Conservation (phyloP, 306 rosid genomes). For the Fragaria ananassa region DNA sequence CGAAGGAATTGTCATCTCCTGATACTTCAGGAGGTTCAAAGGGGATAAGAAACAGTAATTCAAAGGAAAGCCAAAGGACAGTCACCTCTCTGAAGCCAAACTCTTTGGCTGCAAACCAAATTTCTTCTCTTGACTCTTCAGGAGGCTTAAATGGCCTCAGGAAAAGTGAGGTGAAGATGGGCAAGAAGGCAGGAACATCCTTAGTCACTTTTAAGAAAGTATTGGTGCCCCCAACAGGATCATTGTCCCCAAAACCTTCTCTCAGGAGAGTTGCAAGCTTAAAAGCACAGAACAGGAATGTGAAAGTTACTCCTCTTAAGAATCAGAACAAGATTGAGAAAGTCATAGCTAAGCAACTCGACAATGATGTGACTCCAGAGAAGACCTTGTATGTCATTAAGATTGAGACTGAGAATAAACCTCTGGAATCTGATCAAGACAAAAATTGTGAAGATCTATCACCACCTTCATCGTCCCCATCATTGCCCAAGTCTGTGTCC, state of each 20-base stretch:
- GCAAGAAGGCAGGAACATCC: constrained; percentile 32
- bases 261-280: constrained; percentile 37
- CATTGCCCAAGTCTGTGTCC: constrained; percentile 34
- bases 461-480: constrained; percentile 20
- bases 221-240: constrained; percentile 27
- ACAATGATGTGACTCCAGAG: constrained; percentile 47
- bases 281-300: constrained; percentile 34
- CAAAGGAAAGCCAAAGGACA: not conserved
- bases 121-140: constrained; percentile 30
- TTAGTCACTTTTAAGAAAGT: constrained; percentile 44
- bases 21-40: constrained; percentile 28
- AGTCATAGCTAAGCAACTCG: constrained; percentile 36
- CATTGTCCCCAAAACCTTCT: constrained; percentile 43
- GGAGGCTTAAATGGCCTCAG: constrained; percentile 33
- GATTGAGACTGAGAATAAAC: constrained; percentile 49
- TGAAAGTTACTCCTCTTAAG: constrained; percentile 34
- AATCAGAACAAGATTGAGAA: constrained; percentile 28
- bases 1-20: constrained; percentile 34
- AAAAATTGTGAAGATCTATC: constrained; percentile 26
- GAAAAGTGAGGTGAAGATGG: constrained; percentile 35
- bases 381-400: constrained; percentile 68
- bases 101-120: constrained; percentile 29
- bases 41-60: constrained; percentile 6
- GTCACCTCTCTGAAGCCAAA: constrained; percentile 35
- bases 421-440: constrained; percentile 41